Percentiles rank a stretch among this genome's conserved stretches.
These are phyloP conservation scores for Neurospora sp. DNA, from an alignment of 495 filamentous ascomycete genomes.

Conservation along the genomic window DNA sequence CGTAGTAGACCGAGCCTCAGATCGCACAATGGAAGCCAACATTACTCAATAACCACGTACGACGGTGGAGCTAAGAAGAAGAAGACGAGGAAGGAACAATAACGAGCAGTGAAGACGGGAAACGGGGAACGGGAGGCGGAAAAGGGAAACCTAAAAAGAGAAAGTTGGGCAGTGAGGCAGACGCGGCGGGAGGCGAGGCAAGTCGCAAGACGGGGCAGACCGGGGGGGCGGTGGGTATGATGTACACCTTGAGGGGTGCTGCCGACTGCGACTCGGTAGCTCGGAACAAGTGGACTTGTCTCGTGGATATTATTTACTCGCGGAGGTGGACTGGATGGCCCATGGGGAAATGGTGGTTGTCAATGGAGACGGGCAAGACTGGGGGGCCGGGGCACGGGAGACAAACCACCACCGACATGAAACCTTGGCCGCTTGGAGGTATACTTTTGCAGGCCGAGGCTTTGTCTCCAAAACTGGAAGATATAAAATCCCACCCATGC, in stretches of 20 bases:
- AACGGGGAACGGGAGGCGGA: background rate
- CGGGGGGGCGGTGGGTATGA: background rate
- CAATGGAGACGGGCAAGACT: background rate
- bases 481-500: background rate
- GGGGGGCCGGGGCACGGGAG: background rate
- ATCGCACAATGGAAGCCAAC: conserved; percentile 21
- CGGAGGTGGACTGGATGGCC: background rate
- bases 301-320: background rate
- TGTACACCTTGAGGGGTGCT: background rate
- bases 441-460: background rate
- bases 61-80: background rate
- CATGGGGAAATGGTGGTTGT: background rate
- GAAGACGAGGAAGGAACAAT: background rate
- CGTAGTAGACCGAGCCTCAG: conserved; percentile 26
- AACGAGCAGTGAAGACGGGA: background rate
- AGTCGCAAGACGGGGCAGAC: too few relatives aligned
- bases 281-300: background rate
- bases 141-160: background rate
- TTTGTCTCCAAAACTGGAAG: background rate
- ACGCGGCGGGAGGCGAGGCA: background rate
- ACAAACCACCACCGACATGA: background rate
- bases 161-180: background rate
- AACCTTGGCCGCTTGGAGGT: background rate
- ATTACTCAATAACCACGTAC: conserved; percentile 8
- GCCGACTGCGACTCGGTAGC: background rate